phyloP scores from a whole-genome alignment of 306 rosid genomes.

The Ormosia semicastrata region DNA sequence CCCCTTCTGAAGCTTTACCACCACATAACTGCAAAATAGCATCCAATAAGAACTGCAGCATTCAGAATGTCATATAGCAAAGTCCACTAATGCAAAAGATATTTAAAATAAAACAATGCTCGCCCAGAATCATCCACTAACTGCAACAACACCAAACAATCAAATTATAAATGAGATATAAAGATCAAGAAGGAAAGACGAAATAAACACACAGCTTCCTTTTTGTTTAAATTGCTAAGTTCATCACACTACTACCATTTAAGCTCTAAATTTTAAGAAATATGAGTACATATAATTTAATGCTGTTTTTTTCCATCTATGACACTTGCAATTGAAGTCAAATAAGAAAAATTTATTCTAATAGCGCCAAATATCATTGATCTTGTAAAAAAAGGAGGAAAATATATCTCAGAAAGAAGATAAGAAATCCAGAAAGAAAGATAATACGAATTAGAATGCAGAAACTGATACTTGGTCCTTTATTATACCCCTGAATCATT shows the following conservation, averaged over 20 bases:
- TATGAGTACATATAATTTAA: neutral
- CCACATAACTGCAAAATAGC: constrained; percentile 85
- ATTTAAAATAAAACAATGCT: neutral
- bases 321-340: constrained; percentile 11
- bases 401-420: neutral
- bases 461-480: neutral
- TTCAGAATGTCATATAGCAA: constrained; percentile 30
- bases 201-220: neutral
- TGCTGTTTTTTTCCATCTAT: neutral
- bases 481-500: neutral
- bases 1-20: constrained; percentile 92
- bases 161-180: constrained; percentile 8
- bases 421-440: constrained; percentile 20
- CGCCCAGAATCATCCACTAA: constrained; percentile 4
- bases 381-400: neutral
- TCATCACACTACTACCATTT: constrained; percentile 18
- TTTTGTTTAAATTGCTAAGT: constrained; percentile 2
- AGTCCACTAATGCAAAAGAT: constrained; percentile 25
- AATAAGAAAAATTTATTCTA: neutral
- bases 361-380: constrained; percentile 8
- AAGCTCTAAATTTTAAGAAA: constrained; percentile 5
- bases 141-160: neutral
- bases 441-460: neutral
- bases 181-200: constrained; percentile 1
- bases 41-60: constrained; percentile 31